These are phyloP conservation scores for Vigna trinervia DNA, from an alignment of 306 rosid genomes.

Conservation along the genomic window DNA sequence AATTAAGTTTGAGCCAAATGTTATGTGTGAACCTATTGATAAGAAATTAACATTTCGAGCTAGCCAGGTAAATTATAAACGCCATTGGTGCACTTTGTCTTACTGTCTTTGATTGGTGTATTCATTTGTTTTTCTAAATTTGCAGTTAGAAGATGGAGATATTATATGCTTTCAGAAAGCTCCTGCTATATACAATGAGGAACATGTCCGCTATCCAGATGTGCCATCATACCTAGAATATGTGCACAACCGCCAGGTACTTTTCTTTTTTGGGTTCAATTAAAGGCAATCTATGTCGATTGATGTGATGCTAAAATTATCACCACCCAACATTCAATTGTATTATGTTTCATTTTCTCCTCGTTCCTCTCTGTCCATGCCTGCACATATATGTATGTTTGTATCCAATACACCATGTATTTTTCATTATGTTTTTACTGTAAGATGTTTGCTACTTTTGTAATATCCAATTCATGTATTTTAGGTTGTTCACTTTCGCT, in stretches of 20 bases:
- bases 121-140: conserved; percentile 33
- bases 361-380: conserved; percentile 17
- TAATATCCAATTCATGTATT: conserved; percentile 36
- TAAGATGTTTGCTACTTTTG: conserved; percentile 30
- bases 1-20: conserved; percentile 94
- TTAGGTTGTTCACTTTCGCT: conserved; percentile 92
- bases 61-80: conserved; percentile 72
- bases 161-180: conserved; percentile 90
- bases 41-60: conserved; percentile 82
- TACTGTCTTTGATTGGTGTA: conserved; percentile 11
- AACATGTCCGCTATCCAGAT: conserved; percentile 74
- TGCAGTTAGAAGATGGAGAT: conserved; percentile 97
- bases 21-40: conserved; percentile 97
- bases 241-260: conserved; percentile 93
- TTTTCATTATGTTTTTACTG: neutral
- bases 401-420: conserved; percentile 5
- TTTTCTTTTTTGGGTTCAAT: conserved; percentile 32
- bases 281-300: conserved; percentile 7
- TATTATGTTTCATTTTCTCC: conserved; percentile 11
- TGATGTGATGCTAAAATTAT: neutral
- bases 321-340: neutral
- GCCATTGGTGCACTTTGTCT: conserved; percentile 1
- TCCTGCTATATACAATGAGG: conserved; percentile 56
- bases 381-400: neutral
- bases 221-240: conserved; percentile 95